Conservation (phyloP, 768 basidiomycete genomes). For the Amanita rubescens region DNA sequence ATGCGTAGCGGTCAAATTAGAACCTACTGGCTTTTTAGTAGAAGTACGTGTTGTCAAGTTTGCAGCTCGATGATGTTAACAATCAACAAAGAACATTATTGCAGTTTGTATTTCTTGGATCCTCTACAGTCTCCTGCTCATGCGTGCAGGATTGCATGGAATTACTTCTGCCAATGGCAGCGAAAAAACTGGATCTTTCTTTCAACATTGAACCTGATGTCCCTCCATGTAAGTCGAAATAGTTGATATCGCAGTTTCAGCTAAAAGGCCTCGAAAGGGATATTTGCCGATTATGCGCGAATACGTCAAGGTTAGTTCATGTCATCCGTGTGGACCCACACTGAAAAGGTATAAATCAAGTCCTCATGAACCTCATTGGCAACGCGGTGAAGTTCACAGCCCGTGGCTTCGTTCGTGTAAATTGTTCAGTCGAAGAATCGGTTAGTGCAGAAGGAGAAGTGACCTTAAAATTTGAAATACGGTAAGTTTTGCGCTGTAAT, state of each 20-base stretch:
- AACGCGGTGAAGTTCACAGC: constrained; percentile 74
- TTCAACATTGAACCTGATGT: constrained; percentile 65
- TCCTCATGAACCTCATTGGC: constrained; percentile 71
- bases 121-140: constrained; percentile 3
- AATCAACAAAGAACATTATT: constrained; percentile 44
- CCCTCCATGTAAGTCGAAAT: constrained; percentile 42
- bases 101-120: constrained; percentile 36
- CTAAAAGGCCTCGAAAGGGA: constrained; percentile 32
- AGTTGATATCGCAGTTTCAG: background rate
- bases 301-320: constrained; percentile 53
- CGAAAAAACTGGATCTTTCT: constrained; percentile 65
- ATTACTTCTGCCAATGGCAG: constrained; percentile 65
- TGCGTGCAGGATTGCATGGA: constrained; percentile 63
- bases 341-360: constrained; percentile 23
- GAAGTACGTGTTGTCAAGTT: constrained; percentile 32
- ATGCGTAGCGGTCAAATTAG: constrained; percentile 55
- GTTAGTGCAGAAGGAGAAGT: constrained; percentile 34
- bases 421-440: constrained; percentile 44
- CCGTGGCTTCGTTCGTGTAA: constrained; percentile 54
- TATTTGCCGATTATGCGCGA: constrained; percentile 66
- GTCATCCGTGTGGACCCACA: background rate
- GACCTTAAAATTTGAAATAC: constrained; percentile 57
- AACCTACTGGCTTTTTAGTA: constrained; percentile 56
- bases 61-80: background rate
- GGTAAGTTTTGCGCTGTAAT: constrained; percentile 28